These are phyloP conservation scores for Auricularia sp. DNA, from an alignment of 768 basidiomycete genomes.

Conservation along the genomic window DNA sequence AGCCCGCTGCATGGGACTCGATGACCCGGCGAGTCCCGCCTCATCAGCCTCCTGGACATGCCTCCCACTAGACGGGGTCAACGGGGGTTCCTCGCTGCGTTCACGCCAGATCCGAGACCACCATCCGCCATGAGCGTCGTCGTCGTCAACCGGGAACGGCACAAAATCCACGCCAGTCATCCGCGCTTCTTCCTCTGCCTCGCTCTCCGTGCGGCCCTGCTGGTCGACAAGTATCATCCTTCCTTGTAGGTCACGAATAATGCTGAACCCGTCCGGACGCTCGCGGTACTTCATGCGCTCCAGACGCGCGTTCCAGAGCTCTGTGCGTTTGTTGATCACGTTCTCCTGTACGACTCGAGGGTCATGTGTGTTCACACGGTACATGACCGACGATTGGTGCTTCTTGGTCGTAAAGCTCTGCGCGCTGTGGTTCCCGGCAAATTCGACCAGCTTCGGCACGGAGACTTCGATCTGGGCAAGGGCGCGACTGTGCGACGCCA, in stretches of 20 bases:
- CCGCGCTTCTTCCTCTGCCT: slow-evolving; percentile 59
- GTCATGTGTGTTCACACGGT: slow-evolving; percentile 18
- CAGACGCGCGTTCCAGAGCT: background rate
- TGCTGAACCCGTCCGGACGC: background rate
- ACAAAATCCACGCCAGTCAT: slow-evolving; percentile 16
- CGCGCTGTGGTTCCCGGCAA: background rate
- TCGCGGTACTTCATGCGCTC: background rate
- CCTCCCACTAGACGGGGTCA: background rate
- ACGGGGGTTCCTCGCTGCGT: background rate
- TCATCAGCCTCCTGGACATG: background rate
- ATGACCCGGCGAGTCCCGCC: background rate
- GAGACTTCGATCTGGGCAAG: slow-evolving; percentile 29
- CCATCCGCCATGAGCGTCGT: background rate
- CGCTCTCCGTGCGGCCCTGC: slow-evolving; percentile 63
- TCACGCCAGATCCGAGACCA: background rate
- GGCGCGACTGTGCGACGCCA: slow-evolving; percentile 40
- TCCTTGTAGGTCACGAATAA: slow-evolving; percentile 37
- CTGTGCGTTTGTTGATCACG: background rate
- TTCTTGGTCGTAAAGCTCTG: background rate
- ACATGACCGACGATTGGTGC: slow-evolving; percentile 49
- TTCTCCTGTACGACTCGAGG: background rate
- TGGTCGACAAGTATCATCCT: slow-evolving; percentile 51
- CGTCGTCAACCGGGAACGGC: slow-evolving; percentile 1
- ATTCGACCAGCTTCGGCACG: background rate
- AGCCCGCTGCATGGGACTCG: background rate